Percentiles rank a stretch among this genome's conserved stretches.
phyloP scores from a whole-genome alignment of 352 stramenopile species.

The Phytophthora hybrid region DNA sequence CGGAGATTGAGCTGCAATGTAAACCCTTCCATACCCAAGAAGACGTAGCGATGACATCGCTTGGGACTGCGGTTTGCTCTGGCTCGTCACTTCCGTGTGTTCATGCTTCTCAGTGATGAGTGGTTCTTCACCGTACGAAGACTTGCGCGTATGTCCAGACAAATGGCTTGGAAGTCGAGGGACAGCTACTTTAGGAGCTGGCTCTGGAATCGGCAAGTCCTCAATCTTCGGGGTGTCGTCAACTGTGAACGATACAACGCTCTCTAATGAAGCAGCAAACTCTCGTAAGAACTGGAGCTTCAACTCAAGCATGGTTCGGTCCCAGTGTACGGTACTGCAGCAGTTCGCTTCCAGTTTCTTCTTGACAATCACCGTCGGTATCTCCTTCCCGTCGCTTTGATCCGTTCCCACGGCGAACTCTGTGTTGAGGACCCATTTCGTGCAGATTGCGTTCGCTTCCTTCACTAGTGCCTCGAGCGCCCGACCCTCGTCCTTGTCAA shows the following conservation, averaged over 20 bases:
- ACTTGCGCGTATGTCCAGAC: constrained; percentile 4
- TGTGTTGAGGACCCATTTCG: constrained; percentile 60
- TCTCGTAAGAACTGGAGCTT: constrained; percentile 61
- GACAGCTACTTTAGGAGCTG: constrained; percentile 21
- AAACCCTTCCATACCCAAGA: constrained; percentile 43
- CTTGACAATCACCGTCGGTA: constrained; percentile 46
- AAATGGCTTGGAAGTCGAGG: constrained; percentile 31
- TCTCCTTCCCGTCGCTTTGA: not conserved
- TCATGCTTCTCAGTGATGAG: constrained; percentile 1
- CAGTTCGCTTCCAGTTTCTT: constrained; percentile 56
- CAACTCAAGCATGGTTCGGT: constrained; percentile 49
- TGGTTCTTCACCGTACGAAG: constrained; percentile 22
- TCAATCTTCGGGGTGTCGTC: constrained; percentile 26
- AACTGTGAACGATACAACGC: constrained; percentile 31
- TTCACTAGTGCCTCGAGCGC: constrained; percentile 46
- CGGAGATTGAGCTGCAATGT: constrained; percentile 30
- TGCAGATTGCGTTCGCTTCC: constrained; percentile 71
- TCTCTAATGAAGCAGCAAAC: constrained; percentile 54
- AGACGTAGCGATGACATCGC: constrained; percentile 33
- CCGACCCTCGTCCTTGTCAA: constrained; percentile 29
- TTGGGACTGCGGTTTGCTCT: constrained; percentile 10
- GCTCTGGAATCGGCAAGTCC: constrained; percentile 27
- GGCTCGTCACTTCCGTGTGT: not conserved
- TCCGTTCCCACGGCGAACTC: constrained; percentile 44
- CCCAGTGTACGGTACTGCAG: constrained; percentile 56